phyloP scores from a whole-genome alignment of 306 rosid species.

The Corylus heterophylla region DNA sequence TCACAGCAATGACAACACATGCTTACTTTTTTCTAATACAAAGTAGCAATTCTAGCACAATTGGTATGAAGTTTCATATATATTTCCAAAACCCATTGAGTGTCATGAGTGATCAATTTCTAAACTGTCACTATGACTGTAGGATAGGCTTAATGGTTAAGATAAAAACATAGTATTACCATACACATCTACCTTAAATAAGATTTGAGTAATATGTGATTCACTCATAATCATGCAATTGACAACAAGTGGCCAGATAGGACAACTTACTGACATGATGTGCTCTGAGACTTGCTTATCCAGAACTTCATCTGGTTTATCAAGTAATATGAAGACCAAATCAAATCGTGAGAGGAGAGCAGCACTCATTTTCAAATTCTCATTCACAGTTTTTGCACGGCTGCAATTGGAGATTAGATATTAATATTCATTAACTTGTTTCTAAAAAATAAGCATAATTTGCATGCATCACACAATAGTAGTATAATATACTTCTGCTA shows the following conservation, averaged over 20 bases:
- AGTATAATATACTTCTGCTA: not conserved
- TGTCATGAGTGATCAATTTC: not conserved
- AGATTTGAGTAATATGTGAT: conserved; percentile 23
- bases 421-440: conserved; percentile 20
- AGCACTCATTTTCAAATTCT: conserved; percentile 89
- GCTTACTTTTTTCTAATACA: no score
- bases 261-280: conserved; percentile 87
- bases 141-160: not conserved
- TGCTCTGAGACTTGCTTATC: conserved; percentile 95
- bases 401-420: conserved; percentile 48
- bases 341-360: conserved; percentile 92
- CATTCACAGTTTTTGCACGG: conserved; percentile 96
- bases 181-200: conserved; percentile 25
- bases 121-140: conserved; percentile 11
- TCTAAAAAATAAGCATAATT: conserved; percentile 25
- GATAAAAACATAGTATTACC: conserved; percentile 11
- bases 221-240: conserved; percentile 10
- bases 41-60: not conserved
- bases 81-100: not conserved
- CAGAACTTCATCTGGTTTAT: conserved; percentile 89
- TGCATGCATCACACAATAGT: conserved; percentile 4
- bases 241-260: conserved; percentile 21
- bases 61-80: not conserved
- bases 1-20: not conserved
- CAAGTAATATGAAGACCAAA: conserved; percentile 90